phyloP scores from a whole-genome alignment of 768 basidiomycete species.

The Trametes maxima region DNA sequence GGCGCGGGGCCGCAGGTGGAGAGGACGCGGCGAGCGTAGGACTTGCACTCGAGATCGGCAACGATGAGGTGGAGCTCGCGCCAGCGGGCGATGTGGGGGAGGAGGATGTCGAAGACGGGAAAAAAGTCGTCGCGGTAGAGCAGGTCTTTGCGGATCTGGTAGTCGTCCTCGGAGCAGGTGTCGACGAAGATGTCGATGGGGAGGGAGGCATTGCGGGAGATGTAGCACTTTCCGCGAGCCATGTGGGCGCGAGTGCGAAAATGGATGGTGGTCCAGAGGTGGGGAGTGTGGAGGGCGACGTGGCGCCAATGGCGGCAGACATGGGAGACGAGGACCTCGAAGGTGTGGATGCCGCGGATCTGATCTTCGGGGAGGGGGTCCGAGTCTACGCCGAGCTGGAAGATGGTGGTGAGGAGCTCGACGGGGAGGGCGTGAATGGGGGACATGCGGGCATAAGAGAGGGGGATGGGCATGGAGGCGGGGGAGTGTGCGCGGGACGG shows the following conservation, averaged over 20 bases:
- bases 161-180: slow-evolving; percentile 51
- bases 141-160: slow-evolving; percentile 51
- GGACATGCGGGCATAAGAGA: slow-evolving; percentile 20
- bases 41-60: slow-evolving; percentile 61
- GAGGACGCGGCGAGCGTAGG: slow-evolving; percentile 51
- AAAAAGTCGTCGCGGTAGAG: slow-evolving; percentile 54
- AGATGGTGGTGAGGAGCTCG: slow-evolving; percentile 42
- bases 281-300: slow-evolving; percentile 51
- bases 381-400: slow-evolving; percentile 51
- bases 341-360: slow-evolving; percentile 44
- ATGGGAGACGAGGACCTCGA: slow-evolving; percentile 60
- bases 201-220: slow-evolving; percentile 37
- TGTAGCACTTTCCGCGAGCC: slow-evolving; percentile 47
- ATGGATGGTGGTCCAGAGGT: slow-evolving; percentile 56
- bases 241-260: slow-evolving; percentile 55
- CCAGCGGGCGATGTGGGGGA: slow-evolving; percentile 53
- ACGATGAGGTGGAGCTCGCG: slow-evolving; percentile 62
- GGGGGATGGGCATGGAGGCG: slow-evolving; percentile 11
- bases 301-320: slow-evolving; percentile 60
- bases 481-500: neutral
- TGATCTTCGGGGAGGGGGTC: slow-evolving; percentile 47
- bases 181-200: slow-evolving; percentile 58
- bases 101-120: slow-evolving; percentile 38
- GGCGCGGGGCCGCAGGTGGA: slow-evolving; percentile 55
- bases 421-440: slow-evolving; percentile 35